phyloP scores from a whole-genome alignment of 345 rosid genomes.

The Camelina hispida region DNA sequence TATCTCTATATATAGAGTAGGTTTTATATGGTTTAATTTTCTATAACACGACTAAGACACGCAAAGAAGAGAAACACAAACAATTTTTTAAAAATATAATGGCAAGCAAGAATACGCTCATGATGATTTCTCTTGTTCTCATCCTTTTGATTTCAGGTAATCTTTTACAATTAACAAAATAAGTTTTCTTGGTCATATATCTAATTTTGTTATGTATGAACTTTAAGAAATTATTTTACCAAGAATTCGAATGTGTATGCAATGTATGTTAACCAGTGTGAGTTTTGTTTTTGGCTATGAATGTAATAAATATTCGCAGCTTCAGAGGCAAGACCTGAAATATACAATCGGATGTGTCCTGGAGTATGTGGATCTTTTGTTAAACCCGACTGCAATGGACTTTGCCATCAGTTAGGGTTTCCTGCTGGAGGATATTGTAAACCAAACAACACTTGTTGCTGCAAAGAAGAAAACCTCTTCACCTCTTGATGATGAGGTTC shows the following conservation, averaged over 20 bases:
- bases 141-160: slow-evolving; percentile 1
- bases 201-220: not conserved
- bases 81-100: not conserved
- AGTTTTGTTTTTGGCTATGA: too few species aligned
- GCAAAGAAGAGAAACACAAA: not conserved
- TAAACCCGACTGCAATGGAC: slow-evolving; percentile 8
- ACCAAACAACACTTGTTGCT: not conserved
- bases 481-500: not conserved
- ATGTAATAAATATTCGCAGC: not conserved
- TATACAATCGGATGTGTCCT: not conserved
- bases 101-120: not conserved
- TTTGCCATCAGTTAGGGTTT: slow-evolving; percentile 8
- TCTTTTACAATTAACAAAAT: not conserved
- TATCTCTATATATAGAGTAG: not conserved
- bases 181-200: not conserved
- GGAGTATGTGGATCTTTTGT: slow-evolving; percentile 1
- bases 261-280: too few species aligned
- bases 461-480: not conserved
- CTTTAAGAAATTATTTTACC: too few species aligned
- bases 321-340: not conserved
- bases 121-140: slow-evolving; percentile 6
- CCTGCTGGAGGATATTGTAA: not conserved
- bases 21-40: not conserved
- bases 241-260: too few species aligned
- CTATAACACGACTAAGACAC: not conserved